A percentile compares a stretch with the other conserved stretches of the same genome.
phyloP scores from a whole-genome alignment of 768 basidiomycete genomes.

The Boletus pseudo-olivaceus region DNA sequence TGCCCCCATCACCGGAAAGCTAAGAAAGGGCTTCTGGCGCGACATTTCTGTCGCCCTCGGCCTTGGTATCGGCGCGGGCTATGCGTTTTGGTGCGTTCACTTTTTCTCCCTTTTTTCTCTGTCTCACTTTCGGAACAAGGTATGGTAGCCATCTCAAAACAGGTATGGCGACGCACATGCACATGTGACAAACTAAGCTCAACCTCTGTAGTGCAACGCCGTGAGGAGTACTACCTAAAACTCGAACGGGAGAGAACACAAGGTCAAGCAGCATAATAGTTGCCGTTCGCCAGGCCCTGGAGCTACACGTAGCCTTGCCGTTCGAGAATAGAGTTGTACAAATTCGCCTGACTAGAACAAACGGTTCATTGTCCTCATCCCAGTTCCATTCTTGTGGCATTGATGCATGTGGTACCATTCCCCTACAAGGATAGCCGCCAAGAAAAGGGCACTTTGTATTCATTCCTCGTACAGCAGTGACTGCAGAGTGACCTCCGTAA shows the following conservation, averaged over 20 bases:
- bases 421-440: not conserved
- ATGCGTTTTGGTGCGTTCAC: slow-evolving; percentile 75
- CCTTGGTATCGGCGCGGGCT: slow-evolving; percentile 70
- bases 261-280: slow-evolving; percentile 11
- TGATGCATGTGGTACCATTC: not conserved
- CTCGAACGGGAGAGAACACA: slow-evolving; percentile 58
- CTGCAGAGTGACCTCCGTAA: not conserved
- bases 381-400: slow-evolving; percentile 17
- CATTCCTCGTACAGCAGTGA: not conserved
- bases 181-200: slow-evolving; percentile 11
- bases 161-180: slow-evolving; percentile 44
- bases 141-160: slow-evolving; percentile 76
- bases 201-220: slow-evolving; percentile 60
- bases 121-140: slow-evolving; percentile 45
- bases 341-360: slow-evolving; percentile 10
- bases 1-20: slow-evolving; percentile 89
- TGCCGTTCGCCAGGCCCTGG: not conserved
- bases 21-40: slow-evolving; percentile 89
- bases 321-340: slow-evolving; percentile 10
- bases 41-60: slow-evolving; percentile 75
- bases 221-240: slow-evolving; percentile 85
- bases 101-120: slow-evolving; percentile 8
- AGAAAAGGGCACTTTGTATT: not conserved
- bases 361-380: slow-evolving; percentile 1
- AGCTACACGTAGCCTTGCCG: not conserved